Evolutionary conservation across 2,329 filamentous ascomycete species (phyloP).

Genomic region (Claviceps monticola): DNA sequence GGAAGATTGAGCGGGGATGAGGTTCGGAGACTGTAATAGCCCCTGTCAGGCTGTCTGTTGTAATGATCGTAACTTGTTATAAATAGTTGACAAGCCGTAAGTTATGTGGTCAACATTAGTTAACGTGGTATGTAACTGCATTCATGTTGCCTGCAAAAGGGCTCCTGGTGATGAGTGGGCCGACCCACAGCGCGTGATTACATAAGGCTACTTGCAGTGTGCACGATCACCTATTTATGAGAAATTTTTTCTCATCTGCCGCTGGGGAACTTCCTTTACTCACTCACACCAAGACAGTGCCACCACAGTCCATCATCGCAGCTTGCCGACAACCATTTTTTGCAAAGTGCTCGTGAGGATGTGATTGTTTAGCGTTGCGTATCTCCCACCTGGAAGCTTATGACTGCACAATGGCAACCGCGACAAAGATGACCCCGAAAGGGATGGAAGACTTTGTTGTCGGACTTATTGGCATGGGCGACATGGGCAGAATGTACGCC

Average conservation of each 20-base stretch:
- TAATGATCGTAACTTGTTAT: too few relatives aligned
- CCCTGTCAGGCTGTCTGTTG: too few relatives aligned
- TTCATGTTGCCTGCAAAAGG: background rate
- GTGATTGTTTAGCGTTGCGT: conserved; percentile 11
- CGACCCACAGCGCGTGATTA: background rate
- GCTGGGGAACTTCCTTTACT: too few relatives aligned
- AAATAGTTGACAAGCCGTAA: too few relatives aligned
- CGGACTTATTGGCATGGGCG: conserved; percentile 96
- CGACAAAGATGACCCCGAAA: conserved; percentile 17
- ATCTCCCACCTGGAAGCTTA: conserved; percentile 12
- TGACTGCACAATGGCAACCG: conserved; percentile 15
- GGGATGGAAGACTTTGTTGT: conserved; percentile 60
- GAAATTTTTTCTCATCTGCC: background rate
- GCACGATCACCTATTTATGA: background rate
- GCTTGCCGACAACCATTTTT: background rate
- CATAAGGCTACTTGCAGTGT: background rate
- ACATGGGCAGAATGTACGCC: conserved; percentile 99
- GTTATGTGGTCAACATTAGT: too few relatives aligned
- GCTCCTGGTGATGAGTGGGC: background rate
- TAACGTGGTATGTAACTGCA: too few relatives aligned
- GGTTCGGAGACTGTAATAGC: too few relatives aligned
- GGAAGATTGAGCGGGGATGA: too few relatives aligned
- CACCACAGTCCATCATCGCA: background rate
- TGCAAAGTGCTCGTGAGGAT: conserved; percentile 9
- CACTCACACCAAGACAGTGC: background rate